These are phyloP conservation scores for Sphagnum tenellum DNA, from an alignment of 225 moss, liverwort and hornwort species.

Conservation along the genomic window DNA sequence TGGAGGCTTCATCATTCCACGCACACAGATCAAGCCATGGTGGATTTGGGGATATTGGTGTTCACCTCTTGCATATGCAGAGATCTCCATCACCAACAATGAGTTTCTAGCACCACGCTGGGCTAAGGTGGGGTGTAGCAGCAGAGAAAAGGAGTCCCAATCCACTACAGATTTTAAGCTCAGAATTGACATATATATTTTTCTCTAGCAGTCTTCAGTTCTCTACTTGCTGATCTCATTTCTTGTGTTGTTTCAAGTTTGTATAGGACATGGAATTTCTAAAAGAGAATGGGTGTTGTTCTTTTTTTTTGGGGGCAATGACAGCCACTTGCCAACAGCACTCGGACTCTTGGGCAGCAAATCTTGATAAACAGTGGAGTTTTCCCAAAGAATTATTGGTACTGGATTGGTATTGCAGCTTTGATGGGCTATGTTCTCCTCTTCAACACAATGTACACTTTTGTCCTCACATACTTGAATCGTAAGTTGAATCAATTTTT, in stretches of 20 bases:
- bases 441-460: constrained; percentile 61
- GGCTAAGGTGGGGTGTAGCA: constrained; percentile 23
- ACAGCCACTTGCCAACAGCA: constrained; percentile 23
- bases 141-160: too few species aligned
- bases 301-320: background rate
- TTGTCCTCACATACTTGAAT: constrained; percentile 51
- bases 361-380: constrained; percentile 45
- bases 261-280: background rate
- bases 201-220: too few species aligned
- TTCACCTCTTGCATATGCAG: constrained; percentile 68
- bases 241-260: background rate
- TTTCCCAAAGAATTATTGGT: constrained; percentile 49
- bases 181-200: too few species aligned
- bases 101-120: constrained; percentile 84
- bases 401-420: constrained; percentile 53
- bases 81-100: constrained; percentile 59
- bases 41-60: constrained; percentile 99
- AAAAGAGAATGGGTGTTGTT: background rate
- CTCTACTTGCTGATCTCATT: too few species aligned
- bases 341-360: constrained; percentile 26
- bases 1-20: constrained; percentile 73
- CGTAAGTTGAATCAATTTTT: constrained; percentile 28
- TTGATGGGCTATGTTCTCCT: constrained; percentile 49
- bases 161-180: too few species aligned
- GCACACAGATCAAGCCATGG: constrained; percentile 65